Evolutionary conservation across 2,329 filamentous ascomycete species (phyloP).

Genomic region (Fusarium proliferatum): DNA sequence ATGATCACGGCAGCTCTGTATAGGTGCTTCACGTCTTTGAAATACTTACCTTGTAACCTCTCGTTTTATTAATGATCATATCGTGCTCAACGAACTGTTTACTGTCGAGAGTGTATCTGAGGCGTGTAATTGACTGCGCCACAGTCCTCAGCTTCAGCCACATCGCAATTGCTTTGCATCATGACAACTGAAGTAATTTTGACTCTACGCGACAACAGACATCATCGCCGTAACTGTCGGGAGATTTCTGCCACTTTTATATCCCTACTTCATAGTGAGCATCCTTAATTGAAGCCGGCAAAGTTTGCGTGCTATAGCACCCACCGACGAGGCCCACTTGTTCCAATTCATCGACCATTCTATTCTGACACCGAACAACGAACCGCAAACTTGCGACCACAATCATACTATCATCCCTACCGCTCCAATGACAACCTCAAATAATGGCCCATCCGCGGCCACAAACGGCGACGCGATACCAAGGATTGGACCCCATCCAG

Average conservation of each 20-base stretch:
- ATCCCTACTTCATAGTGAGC: background rate
- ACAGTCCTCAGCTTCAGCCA: slow-evolving; percentile 28
- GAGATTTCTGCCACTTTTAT: too few relatives aligned
- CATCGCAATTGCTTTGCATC: slow-evolving; percentile 13
- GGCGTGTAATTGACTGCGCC: slow-evolving; percentile 9
- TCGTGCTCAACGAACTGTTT: background rate
- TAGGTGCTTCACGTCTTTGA: fast-evolving
- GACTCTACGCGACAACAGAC: background rate
- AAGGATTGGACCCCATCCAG: slow-evolving; percentile 58
- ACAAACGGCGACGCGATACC: slow-evolving; percentile 31
- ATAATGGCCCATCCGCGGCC: slow-evolving; percentile 12
- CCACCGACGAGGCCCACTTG: background rate
- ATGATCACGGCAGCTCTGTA: background rate
- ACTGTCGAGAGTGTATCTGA: background rate
- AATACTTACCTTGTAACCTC: too few relatives aligned
- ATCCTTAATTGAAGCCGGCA: background rate
- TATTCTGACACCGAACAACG: background rate
- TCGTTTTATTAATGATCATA: background rate
- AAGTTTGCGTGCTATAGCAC: fast-evolving
- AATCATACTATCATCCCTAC: background rate
- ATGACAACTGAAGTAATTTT: background rate
- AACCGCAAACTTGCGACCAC: background rate
- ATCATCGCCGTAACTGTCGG: background rate
- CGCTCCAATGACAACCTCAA: slow-evolving; percentile 24
- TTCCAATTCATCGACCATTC: background rate